Conservation (phyloP, 192 early-diverging fungal genomes). For the Podila epicladia region DNA sequence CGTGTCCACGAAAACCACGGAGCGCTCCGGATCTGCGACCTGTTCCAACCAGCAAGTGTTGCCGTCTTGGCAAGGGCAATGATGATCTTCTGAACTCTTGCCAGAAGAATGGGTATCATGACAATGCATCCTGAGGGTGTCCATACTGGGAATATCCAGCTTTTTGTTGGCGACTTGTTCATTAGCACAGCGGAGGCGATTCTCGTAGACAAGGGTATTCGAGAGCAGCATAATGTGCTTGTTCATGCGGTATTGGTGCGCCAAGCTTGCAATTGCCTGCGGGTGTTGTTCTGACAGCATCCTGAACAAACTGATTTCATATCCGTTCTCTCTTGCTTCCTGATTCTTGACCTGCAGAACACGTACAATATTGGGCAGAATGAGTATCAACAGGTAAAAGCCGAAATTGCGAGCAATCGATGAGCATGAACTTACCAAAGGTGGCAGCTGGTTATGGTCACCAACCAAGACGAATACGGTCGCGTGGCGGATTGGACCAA, state of each 20-base stretch:
- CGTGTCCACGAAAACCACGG: constrained; percentile 86
- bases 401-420: not conserved
- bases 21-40: constrained; percentile 69
- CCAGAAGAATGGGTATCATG: constrained; percentile 10
- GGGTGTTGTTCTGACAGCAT: constrained; percentile 85
- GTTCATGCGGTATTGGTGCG: constrained; percentile 95
- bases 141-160: constrained; percentile 55
- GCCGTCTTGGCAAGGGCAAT: not conserved
- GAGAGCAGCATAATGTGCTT: constrained; percentile 86
- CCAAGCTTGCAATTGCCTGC: constrained; percentile 73
- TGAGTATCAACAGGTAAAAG: not conserved
- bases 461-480: constrained; percentile 92
- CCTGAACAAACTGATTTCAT: constrained; percentile 81
- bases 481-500: constrained; percentile 88
- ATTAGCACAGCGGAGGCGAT: constrained; percentile 80
- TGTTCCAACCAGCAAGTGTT: constrained; percentile 71
- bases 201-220: constrained; percentile 86
- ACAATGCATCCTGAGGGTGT: constrained; percentile 23
- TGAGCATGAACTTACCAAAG: constrained; percentile 68
- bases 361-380: not conserved
- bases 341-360: constrained; percentile 60
- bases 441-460: constrained; percentile 95
- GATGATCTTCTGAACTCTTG: not conserved
- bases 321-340: constrained; percentile 63
- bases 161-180: constrained; percentile 65